Conservation (phyloP, 2,329 filamentous ascomycete genomes). For the Pyricularia sp. region DNA sequence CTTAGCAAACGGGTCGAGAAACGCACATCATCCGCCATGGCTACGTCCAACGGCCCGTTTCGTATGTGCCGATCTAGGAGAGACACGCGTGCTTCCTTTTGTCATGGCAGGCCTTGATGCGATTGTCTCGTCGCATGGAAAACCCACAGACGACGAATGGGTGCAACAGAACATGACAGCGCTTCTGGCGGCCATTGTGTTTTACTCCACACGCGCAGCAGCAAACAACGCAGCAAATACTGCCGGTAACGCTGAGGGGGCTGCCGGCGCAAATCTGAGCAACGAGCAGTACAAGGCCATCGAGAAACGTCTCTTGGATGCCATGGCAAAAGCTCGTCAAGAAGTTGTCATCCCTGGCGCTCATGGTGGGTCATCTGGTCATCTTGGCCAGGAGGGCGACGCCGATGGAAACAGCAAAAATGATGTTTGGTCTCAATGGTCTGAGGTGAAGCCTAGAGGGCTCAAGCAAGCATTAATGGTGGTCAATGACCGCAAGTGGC, state of each 20-base stretch:
- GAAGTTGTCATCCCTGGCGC: slow-evolving; percentile 18
- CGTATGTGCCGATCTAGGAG: slow-evolving; percentile 53
- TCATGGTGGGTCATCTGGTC: not conserved
- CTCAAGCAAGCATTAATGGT: slow-evolving; percentile 53
- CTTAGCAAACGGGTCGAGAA: not conserved
- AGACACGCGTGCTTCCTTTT: slow-evolving; percentile 57
- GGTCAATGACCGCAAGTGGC: slow-evolving; percentile 48
- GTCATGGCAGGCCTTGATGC: slow-evolving; percentile 65
- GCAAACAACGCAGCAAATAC: not conserved
- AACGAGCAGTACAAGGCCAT: slow-evolving; percentile 34
- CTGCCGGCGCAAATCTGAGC: slow-evolving; percentile 24
- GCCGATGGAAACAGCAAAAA: not conserved
- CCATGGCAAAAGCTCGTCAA: slow-evolving; percentile 31
- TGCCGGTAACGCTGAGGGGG: slow-evolving; percentile 2
- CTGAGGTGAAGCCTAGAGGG: slow-evolving; percentile 36
- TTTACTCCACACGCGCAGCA: slow-evolving; percentile 36
- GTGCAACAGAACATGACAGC: slow-evolving; percentile 37
- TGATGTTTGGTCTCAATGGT: slow-evolving; percentile 41
- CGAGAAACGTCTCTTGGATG: slow-evolving; percentile 36
- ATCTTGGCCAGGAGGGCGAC: too few relatives aligned
- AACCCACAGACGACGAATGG: slow-evolving; percentile 36
- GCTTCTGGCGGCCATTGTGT: slow-evolving; percentile 50
- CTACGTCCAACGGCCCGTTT: slow-evolving; percentile 58
- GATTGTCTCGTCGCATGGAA: slow-evolving; percentile 32
- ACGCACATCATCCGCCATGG: slow-evolving; percentile 43